Evolutionary conservation across 805 yeast species (phyloP), one percentile per base, ranked within the genome.

Genomic region (Metschnikowia baotianmanensis): DNA sequence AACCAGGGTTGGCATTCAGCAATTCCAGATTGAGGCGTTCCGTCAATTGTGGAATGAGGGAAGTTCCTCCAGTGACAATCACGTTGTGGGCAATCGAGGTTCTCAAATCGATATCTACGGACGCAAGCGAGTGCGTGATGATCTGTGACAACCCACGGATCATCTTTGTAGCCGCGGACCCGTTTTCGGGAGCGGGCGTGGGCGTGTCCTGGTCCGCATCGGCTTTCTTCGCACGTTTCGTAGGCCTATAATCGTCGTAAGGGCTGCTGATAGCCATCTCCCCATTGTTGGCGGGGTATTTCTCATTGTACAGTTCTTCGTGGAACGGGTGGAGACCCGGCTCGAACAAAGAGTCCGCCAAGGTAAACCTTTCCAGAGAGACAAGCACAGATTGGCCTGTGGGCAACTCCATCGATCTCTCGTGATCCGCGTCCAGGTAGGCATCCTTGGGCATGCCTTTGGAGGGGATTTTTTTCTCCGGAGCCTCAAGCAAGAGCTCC

Each of bases 61-160:
- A 82, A 0, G 83, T 72, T 3, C 95, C 86, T 17, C 97, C 97
- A 0, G 95, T 87, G 19, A 90, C 72, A 13, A 90, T 85, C 40
- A 90, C 82, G 57, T 89, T 89, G 62, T 88, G 91, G 0, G 96
- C 96, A 17, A 88, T 70, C 31, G 88, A 84, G 1, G 96, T 84
- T 45, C 95, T 74, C 50, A 86, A 69, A 66, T 86, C 95, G 20
- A 88, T 85, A 62, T 90, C 96, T 34, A 82, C 74, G 42, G 72
- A 67, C 35, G 74, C 72, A 43, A 73, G 68, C 20, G 77, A 77
- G 49, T 72, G 79, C 32, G 76, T 74, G 40, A 78, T 72, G 45
- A 89, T 66, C 43, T 77, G 81, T 2, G 85, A 76, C 12, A 88
- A 51, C 3, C 86, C 86, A 41, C 70, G 53, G 6, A 63, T 51